Evolutionary conservation across 352 stramenopile species (phyloP).

Genomic region (Globisporangium barbulae): DNA sequence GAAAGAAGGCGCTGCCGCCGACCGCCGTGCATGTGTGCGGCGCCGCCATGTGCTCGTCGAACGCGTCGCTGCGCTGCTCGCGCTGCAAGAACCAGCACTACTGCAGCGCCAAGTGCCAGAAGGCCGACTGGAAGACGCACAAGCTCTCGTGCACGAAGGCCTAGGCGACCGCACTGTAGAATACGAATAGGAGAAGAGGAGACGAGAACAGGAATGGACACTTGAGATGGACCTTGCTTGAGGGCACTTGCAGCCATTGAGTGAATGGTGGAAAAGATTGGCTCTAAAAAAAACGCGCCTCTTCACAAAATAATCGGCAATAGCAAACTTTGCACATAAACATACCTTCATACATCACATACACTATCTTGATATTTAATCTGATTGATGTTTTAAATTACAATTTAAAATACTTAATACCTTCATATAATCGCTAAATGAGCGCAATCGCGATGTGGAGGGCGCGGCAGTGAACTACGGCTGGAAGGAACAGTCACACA

Average conservation of each 20-base stretch:
- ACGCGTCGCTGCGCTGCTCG: slow-evolving; percentile 70
- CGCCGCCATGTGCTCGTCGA: slow-evolving; percentile 64
- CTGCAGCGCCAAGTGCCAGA: slow-evolving; percentile 80
- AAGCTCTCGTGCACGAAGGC: slow-evolving; percentile 53
- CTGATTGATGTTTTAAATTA: not conserved
- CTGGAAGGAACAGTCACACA: not conserved
- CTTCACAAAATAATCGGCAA: not conserved
- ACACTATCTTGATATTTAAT: not conserved
- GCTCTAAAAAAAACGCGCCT: not conserved
- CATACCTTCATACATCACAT: not conserved
- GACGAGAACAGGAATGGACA: not conserved
- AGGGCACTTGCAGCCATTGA: not conserved
- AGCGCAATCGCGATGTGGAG: not conserved
- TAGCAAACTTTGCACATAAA: not conserved
- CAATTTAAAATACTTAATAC: not conserved
- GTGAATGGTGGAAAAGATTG: not conserved
- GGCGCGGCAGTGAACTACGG: not conserved
- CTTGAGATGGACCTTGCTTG: not conserved
- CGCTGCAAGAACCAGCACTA: slow-evolving; percentile 85
- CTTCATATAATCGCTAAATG: not conserved
- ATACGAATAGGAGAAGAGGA: not conserved
- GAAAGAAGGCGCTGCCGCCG: slow-evolving; percentile 23
- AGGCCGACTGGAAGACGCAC: slow-evolving; percentile 81
- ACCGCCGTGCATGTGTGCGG: slow-evolving; percentile 54
- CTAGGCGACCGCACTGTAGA: slow-evolving; percentile 5